phyloP scores from a whole-genome alignment of 2,329 filamentous ascomycete genomes.

The Fusarium setosum region DNA sequence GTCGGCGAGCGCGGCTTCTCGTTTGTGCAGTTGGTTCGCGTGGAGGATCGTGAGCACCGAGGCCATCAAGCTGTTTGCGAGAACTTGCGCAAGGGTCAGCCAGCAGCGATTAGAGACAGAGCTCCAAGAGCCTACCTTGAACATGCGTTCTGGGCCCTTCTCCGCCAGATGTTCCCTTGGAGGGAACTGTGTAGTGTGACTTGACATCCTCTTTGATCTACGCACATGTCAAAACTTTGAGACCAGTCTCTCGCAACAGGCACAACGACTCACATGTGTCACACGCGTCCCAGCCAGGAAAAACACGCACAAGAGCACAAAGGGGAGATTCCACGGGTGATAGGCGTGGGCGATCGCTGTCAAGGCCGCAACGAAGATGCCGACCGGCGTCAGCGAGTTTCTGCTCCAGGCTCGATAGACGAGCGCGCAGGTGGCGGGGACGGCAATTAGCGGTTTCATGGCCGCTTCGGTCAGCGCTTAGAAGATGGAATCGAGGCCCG shows the following conservation, averaged over 20 bases:
- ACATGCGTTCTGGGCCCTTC: conserved; percentile 87
- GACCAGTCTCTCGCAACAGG: neutral
- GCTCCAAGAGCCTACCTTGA: conserved; percentile 66
- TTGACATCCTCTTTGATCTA: conserved; percentile 91
- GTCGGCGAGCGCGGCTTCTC: conserved; percentile 54
- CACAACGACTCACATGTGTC: conserved; percentile 72
- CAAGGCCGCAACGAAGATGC: conserved; percentile 76
- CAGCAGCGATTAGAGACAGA: neutral
- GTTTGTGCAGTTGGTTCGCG: conserved; percentile 66
- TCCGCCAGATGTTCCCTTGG: conserved; percentile 78
- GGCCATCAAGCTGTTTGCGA: conserved; percentile 88
- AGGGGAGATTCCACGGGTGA: conserved; percentile 96
- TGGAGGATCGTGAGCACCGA: conserved; percentile 72
- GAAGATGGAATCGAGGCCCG: conserved; percentile 1
- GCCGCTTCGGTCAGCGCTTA: conserved; percentile 25
- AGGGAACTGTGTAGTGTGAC: conserved; percentile 80
- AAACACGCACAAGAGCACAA: conserved; percentile 84
- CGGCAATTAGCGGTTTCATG: conserved; percentile 70
- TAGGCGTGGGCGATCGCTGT: conserved; percentile 85
- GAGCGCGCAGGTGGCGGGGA: conserved; percentile 69
- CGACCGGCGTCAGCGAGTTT: conserved; percentile 82
- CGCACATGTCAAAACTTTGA: conserved; percentile 22
- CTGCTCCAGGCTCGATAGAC: conserved; percentile 76
- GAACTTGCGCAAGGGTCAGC: conserved; percentile 59
- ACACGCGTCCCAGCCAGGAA: conserved; percentile 86